A percentile compares a stretch with the other conserved stretches of the same genome.
phyloP scores from a whole-genome alignment of 148 eudicot genomes.

The Rheum nobile region DNA sequence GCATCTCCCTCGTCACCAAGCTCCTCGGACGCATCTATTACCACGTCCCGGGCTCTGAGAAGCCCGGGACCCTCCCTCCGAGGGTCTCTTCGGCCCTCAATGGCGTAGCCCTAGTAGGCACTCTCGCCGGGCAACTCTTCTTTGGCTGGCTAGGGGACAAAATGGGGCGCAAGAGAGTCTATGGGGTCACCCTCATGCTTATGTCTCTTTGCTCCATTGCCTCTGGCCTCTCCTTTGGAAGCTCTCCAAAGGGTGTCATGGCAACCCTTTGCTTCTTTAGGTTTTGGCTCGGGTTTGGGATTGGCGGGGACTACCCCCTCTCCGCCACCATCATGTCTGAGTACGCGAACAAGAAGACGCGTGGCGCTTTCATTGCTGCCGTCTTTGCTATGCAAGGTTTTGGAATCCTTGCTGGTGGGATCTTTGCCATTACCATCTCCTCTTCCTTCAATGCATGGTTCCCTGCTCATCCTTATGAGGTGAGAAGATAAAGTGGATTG shows the following conservation, averaged over 20 bases:
- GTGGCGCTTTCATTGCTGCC: slow-evolving; percentile 51
- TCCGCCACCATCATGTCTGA: slow-evolving; percentile 66
- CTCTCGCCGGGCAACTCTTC: slow-evolving; percentile 52
- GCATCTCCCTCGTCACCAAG: slow-evolving; percentile 52
- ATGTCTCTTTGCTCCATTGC: slow-evolving; percentile 43
- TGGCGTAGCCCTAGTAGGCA: slow-evolving; percentile 50
- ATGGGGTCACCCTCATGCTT: slow-evolving; percentile 50
- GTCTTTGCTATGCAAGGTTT: slow-evolving; percentile 68
- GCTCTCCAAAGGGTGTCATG: slow-evolving; percentile 30
- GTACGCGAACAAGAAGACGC: slow-evolving; percentile 57
- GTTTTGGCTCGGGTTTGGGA: slow-evolving; percentile 61
- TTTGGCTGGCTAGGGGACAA: slow-evolving; percentile 72
- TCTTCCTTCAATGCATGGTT: slow-evolving; percentile 29
- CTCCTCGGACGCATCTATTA: slow-evolving; percentile 52
- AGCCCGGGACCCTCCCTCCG: slow-evolving; percentile 53
- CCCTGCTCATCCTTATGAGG: slow-evolving; percentile 23
- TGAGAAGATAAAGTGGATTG: neutral
- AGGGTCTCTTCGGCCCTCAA: slow-evolving; percentile 35
- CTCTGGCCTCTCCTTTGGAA: slow-evolving; percentile 48
- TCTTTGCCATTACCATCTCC: slow-evolving; percentile 34
- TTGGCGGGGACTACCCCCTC: slow-evolving; percentile 51
- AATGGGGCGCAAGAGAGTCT: slow-evolving; percentile 48
- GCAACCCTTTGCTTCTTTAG: slow-evolving; percentile 47
- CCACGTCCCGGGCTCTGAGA: slow-evolving; percentile 19
- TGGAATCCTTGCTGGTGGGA: slow-evolving; percentile 49